Conservation (phyloP, 805 yeast species). For the Ogataea polymorpha region DNA sequence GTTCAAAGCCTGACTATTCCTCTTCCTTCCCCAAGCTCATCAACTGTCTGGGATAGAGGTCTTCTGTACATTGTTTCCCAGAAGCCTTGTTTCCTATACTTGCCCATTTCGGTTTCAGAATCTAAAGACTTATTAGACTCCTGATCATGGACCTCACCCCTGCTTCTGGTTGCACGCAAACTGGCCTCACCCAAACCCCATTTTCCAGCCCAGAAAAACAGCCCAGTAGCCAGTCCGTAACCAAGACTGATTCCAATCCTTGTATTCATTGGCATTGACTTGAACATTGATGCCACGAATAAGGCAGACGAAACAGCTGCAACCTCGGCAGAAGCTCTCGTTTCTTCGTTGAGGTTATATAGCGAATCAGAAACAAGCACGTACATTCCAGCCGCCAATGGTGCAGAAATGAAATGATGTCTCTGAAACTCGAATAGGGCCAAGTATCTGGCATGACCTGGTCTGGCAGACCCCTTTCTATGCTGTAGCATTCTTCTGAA, state of each 20-base stretch:
- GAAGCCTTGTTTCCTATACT: constrained; percentile 51
- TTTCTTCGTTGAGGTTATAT: constrained; percentile 31
- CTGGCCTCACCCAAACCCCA: constrained; percentile 42
- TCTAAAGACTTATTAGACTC: constrained; percentile 35
- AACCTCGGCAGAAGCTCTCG: constrained; percentile 28
- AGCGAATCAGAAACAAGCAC: constrained; percentile 32
- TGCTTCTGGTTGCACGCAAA: constrained; percentile 39
- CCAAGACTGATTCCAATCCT: constrained; percentile 46
- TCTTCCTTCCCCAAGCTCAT: constrained; percentile 68
- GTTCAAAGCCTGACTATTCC: constrained; percentile 41
- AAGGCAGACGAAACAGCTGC: constrained; percentile 24
- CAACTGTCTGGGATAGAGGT: constrained; percentile 77
- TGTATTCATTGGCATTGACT: constrained; percentile 32
- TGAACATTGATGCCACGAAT: constrained; percentile 23
- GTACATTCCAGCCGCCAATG: constrained; percentile 33
- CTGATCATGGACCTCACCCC: constrained; percentile 40
- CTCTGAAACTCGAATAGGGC: constrained; percentile 29
- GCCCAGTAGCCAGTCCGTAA: constrained; percentile 43
- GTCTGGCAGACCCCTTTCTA: constrained; percentile 37
- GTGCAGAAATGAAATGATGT: constrained; percentile 33
- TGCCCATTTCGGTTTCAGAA: constrained; percentile 29
- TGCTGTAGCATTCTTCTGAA: constrained; percentile 35
- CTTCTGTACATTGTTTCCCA: constrained; percentile 82
- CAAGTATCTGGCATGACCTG: constrained; percentile 35
- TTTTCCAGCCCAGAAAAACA: constrained; percentile 55